These are phyloP conservation scores for Vinca minor DNA, from an alignment of 257 asterid genomes.

Conservation along the genomic window DNA sequence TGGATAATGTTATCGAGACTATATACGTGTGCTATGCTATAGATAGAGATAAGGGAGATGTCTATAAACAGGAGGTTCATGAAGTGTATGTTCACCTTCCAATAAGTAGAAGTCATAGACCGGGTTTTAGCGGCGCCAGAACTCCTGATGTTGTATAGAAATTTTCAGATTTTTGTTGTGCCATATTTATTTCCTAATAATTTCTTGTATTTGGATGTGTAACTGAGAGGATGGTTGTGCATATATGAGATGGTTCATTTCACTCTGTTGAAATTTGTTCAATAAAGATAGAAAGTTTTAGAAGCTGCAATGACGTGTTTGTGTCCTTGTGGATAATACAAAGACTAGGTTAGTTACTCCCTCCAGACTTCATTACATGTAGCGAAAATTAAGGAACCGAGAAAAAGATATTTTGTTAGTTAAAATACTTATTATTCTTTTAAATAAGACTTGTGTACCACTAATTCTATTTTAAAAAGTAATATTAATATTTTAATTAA, in stretches of 20 bases:
- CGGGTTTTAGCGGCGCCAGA: slow-evolving; percentile 50
- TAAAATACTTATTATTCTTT: no score
- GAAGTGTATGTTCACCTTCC: slow-evolving; percentile 93
- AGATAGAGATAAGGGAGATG: slow-evolving; percentile 87
- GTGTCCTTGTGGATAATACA: no score
- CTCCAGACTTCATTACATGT: no score
- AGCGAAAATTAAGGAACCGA: no score
- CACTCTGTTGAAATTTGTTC: slow-evolving; percentile 9
- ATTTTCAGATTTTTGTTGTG: slow-evolving; percentile 17
- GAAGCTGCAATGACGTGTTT: background rate
- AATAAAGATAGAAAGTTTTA: slow-evolving; percentile 14
- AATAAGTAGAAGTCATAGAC: slow-evolving; percentile 69
- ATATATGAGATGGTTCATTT: slow-evolving; percentile 7
- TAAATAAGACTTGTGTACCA: no score
- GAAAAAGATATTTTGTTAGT: no score
- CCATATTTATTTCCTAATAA: slow-evolving; percentile 31
- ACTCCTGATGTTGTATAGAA: slow-evolving; percentile 48
- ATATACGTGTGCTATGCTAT: slow-evolving; percentile 86
- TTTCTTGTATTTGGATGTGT: slow-evolving; percentile 19
- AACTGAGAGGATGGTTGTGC: slow-evolving; percentile 2
- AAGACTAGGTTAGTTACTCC: no score
- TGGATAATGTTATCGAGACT: slow-evolving; percentile 76
- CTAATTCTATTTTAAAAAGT: no score
- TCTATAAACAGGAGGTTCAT: slow-evolving; percentile 72
- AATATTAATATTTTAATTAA: no score